These are phyloP conservation scores for Plasmodium billcollinsi DNA, from an alignment of 169 alveolate species.

Conservation along the genomic window DNA sequence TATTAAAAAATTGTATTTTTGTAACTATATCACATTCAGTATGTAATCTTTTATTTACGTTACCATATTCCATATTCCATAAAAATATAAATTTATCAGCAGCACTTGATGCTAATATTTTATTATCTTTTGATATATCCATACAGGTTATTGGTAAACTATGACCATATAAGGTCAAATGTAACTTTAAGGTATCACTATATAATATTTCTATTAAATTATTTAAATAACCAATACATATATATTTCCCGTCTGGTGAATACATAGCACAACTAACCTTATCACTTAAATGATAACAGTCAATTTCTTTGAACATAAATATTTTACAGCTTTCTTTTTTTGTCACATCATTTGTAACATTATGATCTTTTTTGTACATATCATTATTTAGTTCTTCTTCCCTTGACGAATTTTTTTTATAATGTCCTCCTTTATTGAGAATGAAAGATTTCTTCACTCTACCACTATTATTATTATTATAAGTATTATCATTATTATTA, in stretches of 20 bases:
- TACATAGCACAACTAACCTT: slow-evolving; percentile 79
- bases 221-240: slow-evolving; percentile 88
- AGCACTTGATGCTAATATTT: slow-evolving; percentile 88
- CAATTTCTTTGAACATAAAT: slow-evolving; percentile 53
- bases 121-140: slow-evolving; percentile 87
- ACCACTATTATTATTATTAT: background rate
- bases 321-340: background rate
- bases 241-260: slow-evolving; percentile 83
- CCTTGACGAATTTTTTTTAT: background rate
- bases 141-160: slow-evolving; percentile 89
- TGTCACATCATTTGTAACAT: background rate
- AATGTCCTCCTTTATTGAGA: background rate
- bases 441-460: background rate
- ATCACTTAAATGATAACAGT: slow-evolving; percentile 52
- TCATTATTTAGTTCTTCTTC: background rate
- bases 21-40: slow-evolving; percentile 77
- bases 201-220: slow-evolving; percentile 86
- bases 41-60: slow-evolving; percentile 82
- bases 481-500: background rate
- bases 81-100: slow-evolving; percentile 89
- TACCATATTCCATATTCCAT: slow-evolving; percentile 93
- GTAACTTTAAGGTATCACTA: slow-evolving; percentile 87
- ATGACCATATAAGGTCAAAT: slow-evolving; percentile 91
- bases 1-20: slow-evolving; percentile 65
- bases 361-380: background rate